A percentile compares a stretch with the other conserved stretches of the same genome.
These are phyloP conservation scores for Acanthamoeba lenticulata DNA, from an alignment of 208 protist genomes.

Conservation along the genomic window DNA sequence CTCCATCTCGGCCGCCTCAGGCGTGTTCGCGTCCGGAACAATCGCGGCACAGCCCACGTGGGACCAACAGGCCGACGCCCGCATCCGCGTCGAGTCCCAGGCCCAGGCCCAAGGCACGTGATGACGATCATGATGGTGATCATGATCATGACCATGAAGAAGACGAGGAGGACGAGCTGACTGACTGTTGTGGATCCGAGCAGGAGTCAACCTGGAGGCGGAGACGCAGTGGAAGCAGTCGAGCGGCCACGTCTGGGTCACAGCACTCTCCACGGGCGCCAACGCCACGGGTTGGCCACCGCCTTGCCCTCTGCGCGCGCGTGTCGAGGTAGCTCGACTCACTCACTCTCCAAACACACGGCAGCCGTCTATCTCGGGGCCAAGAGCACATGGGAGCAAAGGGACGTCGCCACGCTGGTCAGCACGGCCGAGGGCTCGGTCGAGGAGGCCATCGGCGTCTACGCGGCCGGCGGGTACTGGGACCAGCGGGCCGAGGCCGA, in stretches of 20 bases:
- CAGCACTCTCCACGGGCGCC: too few species aligned
- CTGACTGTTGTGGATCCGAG: too few species aligned
- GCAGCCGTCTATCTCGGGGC: neutral
- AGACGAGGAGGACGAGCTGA: too few species aligned
- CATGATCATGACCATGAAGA: too few species aligned
- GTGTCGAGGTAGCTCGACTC: too few species aligned
- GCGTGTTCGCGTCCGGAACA: neutral
- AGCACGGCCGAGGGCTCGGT: neutral
- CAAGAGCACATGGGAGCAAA: neutral
- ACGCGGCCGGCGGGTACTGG: neutral
- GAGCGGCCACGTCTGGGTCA: too few species aligned
- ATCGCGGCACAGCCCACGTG: neutral
- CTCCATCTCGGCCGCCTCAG: neutral
- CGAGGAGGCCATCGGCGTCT: neutral
- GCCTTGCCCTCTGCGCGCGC: too few species aligned
- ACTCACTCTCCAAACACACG: too few species aligned
- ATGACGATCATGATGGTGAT: too few species aligned
- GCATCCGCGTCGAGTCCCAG: neutral
- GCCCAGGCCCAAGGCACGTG: neutral
- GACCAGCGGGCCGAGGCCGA: neutral
- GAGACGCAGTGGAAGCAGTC: too few species aligned
- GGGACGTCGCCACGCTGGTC: neutral
- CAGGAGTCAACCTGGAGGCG: too few species aligned
- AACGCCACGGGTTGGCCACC: too few species aligned
- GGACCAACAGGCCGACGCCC: neutral